Base-by-base conservation (phyloP, 495 filamentous ascomycete genomes). In the Aspergillus bertholletiae region DNA sequence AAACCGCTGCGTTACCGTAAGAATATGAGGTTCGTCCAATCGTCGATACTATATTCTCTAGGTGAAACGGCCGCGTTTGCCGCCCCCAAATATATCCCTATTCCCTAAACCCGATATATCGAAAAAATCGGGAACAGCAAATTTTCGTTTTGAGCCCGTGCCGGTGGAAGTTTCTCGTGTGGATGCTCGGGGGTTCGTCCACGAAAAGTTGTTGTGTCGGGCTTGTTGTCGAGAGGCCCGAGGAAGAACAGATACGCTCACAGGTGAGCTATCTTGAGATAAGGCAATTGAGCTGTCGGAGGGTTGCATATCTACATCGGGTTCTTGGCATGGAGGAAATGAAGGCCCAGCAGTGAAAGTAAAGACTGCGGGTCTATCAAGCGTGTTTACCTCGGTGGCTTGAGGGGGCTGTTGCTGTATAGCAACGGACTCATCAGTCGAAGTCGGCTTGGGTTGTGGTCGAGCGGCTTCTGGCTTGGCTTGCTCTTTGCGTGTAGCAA, bases 61-160 rank as follows among this genome's bases (percentile, higher is more conserved):
- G 55, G 76, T 76, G 64, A 87, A 87, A 57, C 88, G 79, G 46
- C 83, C 84, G 53, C 90, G 76, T 76, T 95, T 96, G 23, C 83
- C 80, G 21, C 84, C 80, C 28, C 84, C 85, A 65, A 80, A 80
- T 51, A 79, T 68, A 59, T 92, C 90, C 56, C 84, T 83, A 55
- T 87, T 81, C 22, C 81, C 77, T 34, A 89, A 57, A 37, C 79
- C 81, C 6, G 82, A 83, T n/a, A 96, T 68, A 57, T 94, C 89
- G 58, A 95, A 96, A 55, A 92, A 86, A 53, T 96, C 92, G 2
- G 81, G 80, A 34, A 91, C 80, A 39, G 87, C 83, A 54, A 88
- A 75, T 59, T 88, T 85, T 15, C 92, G 81, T 71, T 96, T 96
- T 24, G 86, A 86, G 0, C 92, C 90, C 62, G 80, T 17, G 77